Percentiles rank a stretch among this genome's conserved stretches.
These are phyloP conservation scores for Arthroderma sp. DNA, from an alignment of 2,329 filamentous ascomycete genomes.

Conservation along the genomic window DNA sequence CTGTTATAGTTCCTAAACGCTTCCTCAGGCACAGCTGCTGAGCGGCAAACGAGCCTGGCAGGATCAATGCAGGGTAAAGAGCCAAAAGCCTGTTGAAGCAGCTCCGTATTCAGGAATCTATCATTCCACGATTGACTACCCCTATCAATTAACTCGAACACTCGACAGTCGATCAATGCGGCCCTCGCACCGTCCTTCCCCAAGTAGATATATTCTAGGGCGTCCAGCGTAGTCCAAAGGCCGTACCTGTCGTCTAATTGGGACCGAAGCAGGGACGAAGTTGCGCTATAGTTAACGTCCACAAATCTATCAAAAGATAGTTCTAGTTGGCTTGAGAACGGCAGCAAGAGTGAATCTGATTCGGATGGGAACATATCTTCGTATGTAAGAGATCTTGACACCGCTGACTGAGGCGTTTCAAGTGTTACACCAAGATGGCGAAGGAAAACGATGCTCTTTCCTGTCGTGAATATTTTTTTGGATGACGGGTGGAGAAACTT, in stretches of 20 bases:
- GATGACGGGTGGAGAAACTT: conserved; percentile 59
- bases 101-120: conserved; percentile 63
- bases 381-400: conserved; percentile 19
- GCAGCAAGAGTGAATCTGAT: conserved; percentile 17
- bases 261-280: conserved; percentile 51
- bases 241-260: conserved; percentile 57
- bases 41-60: conserved; percentile 49
- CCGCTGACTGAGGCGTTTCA: conserved; percentile 21
- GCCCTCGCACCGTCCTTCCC: conserved; percentile 59
- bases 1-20: conserved; percentile 37
- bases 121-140: conserved; percentile 57
- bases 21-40: conserved; percentile 26
- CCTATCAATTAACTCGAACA: conserved; percentile 64
- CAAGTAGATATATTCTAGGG: conserved; percentile 61
- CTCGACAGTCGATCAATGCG: conserved; percentile 48
- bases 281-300: conserved; percentile 56
- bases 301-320: conserved; percentile 64
- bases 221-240: conserved; percentile 50
- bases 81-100: conserved; percentile 59
- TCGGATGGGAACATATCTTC: conserved; percentile 28
- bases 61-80: conserved; percentile 40
- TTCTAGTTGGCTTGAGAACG: conserved; percentile 55
- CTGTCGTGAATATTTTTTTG: conserved; percentile 66
- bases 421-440: conserved; percentile 47
- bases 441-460: conserved; percentile 80